phyloP scores from a whole-genome alignment of 1,139 yeast genomes.

The Komagataea norvegica region DNA sequence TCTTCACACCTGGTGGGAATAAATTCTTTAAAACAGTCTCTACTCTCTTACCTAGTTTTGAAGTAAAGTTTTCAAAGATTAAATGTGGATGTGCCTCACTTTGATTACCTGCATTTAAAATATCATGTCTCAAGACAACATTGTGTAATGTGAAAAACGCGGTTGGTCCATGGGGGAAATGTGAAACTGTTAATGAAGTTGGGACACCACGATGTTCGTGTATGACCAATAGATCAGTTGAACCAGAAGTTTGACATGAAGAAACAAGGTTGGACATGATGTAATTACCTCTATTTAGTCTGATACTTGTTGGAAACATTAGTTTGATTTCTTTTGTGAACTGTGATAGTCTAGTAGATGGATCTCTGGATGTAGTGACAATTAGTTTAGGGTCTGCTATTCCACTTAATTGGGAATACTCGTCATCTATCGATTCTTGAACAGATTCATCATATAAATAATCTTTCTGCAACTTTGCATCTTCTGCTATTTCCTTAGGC shows the following conservation, averaged over 20 bases:
- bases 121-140: slow-evolving; percentile 90
- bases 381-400: slow-evolving; percentile 87
- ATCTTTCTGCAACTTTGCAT: slow-evolving; percentile 71
- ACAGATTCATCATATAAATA: slow-evolving; percentile 77
- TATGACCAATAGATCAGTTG: slow-evolving; percentile 77
- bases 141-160: slow-evolving; percentile 92
- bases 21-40: slow-evolving; percentile 77
- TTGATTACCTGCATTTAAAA: slow-evolving; percentile 79
- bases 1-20: slow-evolving; percentile 96
- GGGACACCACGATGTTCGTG: slow-evolving; percentile 99
- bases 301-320: slow-evolving; percentile 82
- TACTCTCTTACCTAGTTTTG: slow-evolving; percentile 79
- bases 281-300: slow-evolving; percentile 90
- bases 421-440: slow-evolving; percentile 74
- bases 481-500: slow-evolving; percentile 87
- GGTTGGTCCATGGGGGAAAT: slow-evolving; percentile 98
- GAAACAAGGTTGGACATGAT: slow-evolving; percentile 80
- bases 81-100: slow-evolving; percentile 92
- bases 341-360: slow-evolving; percentile 77
- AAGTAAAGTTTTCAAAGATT: slow-evolving; percentile 86
- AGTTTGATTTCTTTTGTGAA: slow-evolving; percentile 90
- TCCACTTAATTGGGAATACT: slow-evolving; percentile 83
- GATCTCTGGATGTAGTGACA: slow-evolving; percentile 91
- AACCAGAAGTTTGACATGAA: slow-evolving; percentile 71
- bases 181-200: slow-evolving; percentile 85